phyloP scores from a whole-genome alignment of 1,284 basidiomycete species.

The Gomphus bonarii region DNA sequence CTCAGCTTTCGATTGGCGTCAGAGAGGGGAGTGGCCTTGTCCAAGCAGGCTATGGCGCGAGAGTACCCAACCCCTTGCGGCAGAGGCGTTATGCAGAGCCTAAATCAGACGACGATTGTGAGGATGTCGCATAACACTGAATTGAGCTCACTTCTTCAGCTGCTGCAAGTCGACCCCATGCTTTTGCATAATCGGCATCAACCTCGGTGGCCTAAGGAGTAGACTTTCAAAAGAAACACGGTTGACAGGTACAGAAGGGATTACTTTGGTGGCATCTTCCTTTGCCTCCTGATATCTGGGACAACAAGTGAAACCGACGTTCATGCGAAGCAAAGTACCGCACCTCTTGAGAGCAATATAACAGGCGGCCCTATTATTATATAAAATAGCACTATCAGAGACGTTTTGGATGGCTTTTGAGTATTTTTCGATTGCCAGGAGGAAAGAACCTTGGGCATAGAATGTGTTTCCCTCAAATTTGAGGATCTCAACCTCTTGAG shows the following conservation, averaged over 20 bases:
- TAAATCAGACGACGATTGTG: conserved; percentile 2
- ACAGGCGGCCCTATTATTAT: conserved; percentile 25
- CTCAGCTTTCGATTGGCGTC: conserved; percentile 20
- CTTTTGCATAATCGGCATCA: conserved; percentile 26
- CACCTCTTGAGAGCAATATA: conserved; percentile 23
- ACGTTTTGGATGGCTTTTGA: conserved; percentile 22
- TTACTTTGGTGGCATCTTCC: conserved; percentile 19
- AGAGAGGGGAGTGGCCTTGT: background rate
- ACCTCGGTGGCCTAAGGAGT: conserved; percentile 22
- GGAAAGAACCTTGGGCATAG: conserved; percentile 19
- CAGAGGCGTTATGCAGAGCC: conserved; percentile 14
- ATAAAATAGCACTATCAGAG: conserved; percentile 23
- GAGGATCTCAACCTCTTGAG: conserved; percentile 10
- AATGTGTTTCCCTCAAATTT: conserved; percentile 24
- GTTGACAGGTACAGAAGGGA: background rate
- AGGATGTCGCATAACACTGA: background rate
- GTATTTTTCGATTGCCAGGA: conserved; percentile 20
- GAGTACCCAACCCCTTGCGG: conserved; percentile 16
- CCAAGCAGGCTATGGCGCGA: conserved; percentile 14
- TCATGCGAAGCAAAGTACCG: background rate
- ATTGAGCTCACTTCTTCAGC: conserved; percentile 20
- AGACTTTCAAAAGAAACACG: background rate
- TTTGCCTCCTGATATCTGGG: conserved; percentile 19
- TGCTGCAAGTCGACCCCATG: conserved; percentile 23
- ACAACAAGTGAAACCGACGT: background rate